Conservation (phyloP, 352 stramenopile genomes). For the Achlya hypogyna region DNA sequence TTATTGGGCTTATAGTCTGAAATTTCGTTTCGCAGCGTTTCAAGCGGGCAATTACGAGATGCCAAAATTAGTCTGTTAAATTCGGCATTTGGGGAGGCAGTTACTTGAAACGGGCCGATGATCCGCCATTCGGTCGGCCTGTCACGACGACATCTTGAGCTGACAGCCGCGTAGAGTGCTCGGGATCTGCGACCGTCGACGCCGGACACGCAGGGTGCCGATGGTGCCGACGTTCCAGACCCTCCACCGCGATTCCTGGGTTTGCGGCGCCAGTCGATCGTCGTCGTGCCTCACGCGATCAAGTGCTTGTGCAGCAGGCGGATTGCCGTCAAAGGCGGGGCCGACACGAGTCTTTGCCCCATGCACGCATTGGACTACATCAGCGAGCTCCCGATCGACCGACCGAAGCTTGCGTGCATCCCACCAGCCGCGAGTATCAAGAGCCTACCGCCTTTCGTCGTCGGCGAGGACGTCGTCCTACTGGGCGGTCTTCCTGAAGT, state of each 20-base stretch:
- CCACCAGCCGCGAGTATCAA: constrained; percentile 1
- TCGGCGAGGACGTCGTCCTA: neutral
- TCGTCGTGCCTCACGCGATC: neutral
- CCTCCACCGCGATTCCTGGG: neutral
- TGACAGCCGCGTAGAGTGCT: neutral
- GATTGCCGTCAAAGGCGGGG: neutral
- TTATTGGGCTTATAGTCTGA: too few species aligned
- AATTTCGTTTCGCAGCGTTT: too few species aligned
- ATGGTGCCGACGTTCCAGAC: neutral
- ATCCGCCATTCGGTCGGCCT: neutral
- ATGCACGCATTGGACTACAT: constrained; percentile 10
- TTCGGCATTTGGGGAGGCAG: neutral
- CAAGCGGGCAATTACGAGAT: too few species aligned
- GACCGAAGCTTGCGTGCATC: constrained; percentile 10
- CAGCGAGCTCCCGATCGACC: neutral
- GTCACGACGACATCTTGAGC: too few species aligned
- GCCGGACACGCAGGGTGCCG: neutral
- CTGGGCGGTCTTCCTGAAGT: neutral
- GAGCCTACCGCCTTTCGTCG: constrained; percentile 1
- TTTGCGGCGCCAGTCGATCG: neutral
- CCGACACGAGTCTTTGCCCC: neutral
- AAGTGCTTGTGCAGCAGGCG: neutral
- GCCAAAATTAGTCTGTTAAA: too few species aligned
- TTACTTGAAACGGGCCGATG: neutral
- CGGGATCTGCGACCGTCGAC: neutral